Conservation (phyloP, 108 stramenopile species). For the Nitzschia sp. region DNA sequence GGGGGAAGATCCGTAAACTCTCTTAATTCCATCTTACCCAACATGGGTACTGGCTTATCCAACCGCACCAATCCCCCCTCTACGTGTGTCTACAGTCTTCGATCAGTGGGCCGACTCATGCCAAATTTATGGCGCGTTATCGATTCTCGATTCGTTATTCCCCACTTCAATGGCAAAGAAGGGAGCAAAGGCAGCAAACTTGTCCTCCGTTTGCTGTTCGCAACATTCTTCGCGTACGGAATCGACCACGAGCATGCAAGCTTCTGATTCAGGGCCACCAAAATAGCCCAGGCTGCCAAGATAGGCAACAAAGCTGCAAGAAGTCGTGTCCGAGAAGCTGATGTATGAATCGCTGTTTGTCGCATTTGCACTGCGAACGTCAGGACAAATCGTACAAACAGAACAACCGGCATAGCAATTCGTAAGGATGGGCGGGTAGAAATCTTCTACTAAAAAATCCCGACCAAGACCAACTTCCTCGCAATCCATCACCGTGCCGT, state of each 20-base stretch:
- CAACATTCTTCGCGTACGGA: not conserved
- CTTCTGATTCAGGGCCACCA: not conserved
- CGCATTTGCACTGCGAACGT: not conserved
- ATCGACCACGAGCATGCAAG: not conserved
- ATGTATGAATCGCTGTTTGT: not conserved
- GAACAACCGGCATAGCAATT: constrained; percentile 6
- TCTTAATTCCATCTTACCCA: no score
- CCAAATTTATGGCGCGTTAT: no score
- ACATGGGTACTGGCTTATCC: no score
- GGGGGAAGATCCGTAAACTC: no score
- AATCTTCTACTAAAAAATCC: not conserved
- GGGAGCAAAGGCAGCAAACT: no score
- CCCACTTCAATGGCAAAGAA: no score
- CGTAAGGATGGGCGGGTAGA: constrained; percentile 5
- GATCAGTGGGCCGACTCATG: no score
- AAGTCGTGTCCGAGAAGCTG: not conserved
- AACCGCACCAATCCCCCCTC: no score
- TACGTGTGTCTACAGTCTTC: no score
- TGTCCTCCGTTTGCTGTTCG: no score
- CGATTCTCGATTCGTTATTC: no score
- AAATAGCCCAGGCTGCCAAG: not conserved
- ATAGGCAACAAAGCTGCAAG: not conserved
- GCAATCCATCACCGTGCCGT: constrained; percentile 1
- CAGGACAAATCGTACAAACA: constrained; percentile 6
- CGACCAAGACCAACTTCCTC: not conserved